Evolutionary conservation across 2,329 filamentous ascomycete species (phyloP).

Genomic region (Oidium heveae): DNA sequence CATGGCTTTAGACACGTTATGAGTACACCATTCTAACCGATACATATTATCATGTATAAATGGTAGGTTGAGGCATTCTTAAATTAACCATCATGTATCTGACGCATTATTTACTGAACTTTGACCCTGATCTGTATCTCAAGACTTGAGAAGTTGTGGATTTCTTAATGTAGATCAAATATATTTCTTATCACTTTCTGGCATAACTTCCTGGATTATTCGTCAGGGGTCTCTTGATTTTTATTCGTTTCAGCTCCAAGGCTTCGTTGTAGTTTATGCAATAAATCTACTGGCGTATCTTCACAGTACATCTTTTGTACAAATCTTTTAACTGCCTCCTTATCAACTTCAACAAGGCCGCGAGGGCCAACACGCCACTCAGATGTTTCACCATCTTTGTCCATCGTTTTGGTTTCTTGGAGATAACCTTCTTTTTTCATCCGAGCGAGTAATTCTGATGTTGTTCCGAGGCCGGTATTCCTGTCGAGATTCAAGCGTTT

Average conservation of each 20-base stretch:
- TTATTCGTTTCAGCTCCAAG: constrained; percentile 23
- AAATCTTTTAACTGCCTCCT: constrained; percentile 48
- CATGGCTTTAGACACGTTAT: no score
- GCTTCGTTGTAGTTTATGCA: constrained; percentile 34
- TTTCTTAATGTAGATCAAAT: no score
- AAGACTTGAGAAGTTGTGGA: no score
- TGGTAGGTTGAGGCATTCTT: no score
- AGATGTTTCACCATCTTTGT: constrained; percentile 46
- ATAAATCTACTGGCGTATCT: constrained; percentile 27
- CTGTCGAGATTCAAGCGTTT: constrained; percentile 48
- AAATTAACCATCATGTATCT: no score
- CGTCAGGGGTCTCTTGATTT: no score
- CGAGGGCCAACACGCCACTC: constrained; percentile 70
- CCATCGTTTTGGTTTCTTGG: constrained; percentile 40
- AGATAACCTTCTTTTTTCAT: constrained; percentile 71
- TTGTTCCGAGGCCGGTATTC: constrained; percentile 47
- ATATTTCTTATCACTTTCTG: no score
- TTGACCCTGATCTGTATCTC: no score
- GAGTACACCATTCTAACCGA: no score
- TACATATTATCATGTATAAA: no score
- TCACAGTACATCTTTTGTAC: constrained; percentile 29
- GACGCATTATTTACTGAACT: no score
- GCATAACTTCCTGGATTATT: constrained; percentile 3
- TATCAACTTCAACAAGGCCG: constrained; percentile 62
- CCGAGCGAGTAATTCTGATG: constrained; percentile 45